phyloP scores from a whole-genome alignment of 2,329 filamentous ascomycete species.

The Curvularia sp. region DNA sequence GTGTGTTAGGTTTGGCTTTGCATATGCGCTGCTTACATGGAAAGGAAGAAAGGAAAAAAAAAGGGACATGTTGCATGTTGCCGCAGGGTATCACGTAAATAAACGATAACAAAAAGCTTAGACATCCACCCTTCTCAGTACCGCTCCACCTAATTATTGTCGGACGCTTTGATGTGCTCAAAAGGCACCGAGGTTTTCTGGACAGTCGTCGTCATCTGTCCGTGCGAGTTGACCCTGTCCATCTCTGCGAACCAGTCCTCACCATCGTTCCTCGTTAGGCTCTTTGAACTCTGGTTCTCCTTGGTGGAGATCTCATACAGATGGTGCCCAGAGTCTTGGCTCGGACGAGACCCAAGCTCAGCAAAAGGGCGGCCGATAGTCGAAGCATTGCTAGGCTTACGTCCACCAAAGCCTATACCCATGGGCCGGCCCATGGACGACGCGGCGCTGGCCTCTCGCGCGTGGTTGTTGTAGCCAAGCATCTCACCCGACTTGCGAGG shows the following conservation, averaged over 20 bases:
- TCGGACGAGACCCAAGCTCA: conserved; percentile 25
- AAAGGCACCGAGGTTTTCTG: conserved; percentile 14
- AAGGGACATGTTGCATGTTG: conserved; percentile 8
- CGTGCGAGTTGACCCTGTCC: conserved; percentile 21
- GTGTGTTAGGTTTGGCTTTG: background rate
- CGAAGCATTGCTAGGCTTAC: conserved; percentile 22
- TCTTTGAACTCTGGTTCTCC: conserved; percentile 6
- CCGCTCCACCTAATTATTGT: conserved; percentile 8
- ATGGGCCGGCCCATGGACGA: conserved; percentile 22
- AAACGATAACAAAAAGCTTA: conserved; percentile 7
- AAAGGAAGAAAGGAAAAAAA: background rate
- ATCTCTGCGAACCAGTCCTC: conserved; percentile 33
- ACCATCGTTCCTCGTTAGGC: conserved; percentile 15
- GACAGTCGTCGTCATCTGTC: conserved; percentile 23
- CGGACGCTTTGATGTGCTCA: conserved; percentile 15
- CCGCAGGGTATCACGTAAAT: conserved; percentile 18
- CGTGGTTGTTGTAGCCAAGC: conserved; percentile 5
- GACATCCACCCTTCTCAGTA: background rate
- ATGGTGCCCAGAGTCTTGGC: conserved; percentile 39
- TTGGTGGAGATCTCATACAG: conserved; percentile 22
- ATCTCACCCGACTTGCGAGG: conserved; percentile 9
- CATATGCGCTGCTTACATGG: conserved; percentile 5
- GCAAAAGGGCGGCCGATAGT: conserved; percentile 23
- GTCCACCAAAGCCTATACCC: conserved; percentile 18
- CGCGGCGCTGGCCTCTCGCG: conserved; percentile 19